phyloP scores from a whole-genome alignment of 2,329 filamentous ascomycete species.

The Alternaria brassicicola region DNA sequence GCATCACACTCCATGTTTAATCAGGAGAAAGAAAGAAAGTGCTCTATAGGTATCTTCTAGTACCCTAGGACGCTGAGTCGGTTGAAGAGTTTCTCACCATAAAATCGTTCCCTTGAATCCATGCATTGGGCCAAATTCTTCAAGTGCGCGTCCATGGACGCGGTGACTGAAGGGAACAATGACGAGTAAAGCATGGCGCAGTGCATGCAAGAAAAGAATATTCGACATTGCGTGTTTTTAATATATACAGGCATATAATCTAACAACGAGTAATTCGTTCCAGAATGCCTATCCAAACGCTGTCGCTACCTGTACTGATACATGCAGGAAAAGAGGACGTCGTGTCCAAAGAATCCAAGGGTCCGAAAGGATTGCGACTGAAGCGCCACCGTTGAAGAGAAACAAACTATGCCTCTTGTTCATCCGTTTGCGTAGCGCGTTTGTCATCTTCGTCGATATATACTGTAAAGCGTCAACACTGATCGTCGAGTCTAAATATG shows the following conservation, averaged over 20 bases:
- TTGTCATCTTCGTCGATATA: conserved; percentile 17
- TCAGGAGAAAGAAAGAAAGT: too few species aligned
- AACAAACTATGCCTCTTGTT: conserved; percentile 6
- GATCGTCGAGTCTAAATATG: neutral
- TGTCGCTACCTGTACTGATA: neutral
- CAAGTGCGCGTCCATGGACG: too few species aligned
- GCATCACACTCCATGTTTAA: too few species aligned
- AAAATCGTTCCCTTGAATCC: too few species aligned
- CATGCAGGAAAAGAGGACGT: neutral
- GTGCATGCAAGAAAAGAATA: neutral
- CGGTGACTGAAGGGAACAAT: too few species aligned
- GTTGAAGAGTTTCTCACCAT: too few species aligned
- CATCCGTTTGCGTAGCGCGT: neutral
- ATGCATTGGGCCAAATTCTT: too few species aligned
- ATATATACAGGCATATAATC: neutral
- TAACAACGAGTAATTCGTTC: neutral
- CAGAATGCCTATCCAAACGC: neutral
- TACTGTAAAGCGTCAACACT: conserved; percentile 8
- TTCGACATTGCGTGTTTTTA: neutral
- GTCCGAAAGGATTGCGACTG: neutral
- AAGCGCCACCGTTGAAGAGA: conserved; percentile 2
- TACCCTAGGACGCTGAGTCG: too few species aligned
- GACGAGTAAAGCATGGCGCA: too few species aligned
- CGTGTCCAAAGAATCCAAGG: neutral
- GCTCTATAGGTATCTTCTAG: too few species aligned